These are phyloP conservation scores for Taxillus chinensis DNA, from an alignment of 164 flowering plant genomes.

Conservation along the genomic window DNA sequence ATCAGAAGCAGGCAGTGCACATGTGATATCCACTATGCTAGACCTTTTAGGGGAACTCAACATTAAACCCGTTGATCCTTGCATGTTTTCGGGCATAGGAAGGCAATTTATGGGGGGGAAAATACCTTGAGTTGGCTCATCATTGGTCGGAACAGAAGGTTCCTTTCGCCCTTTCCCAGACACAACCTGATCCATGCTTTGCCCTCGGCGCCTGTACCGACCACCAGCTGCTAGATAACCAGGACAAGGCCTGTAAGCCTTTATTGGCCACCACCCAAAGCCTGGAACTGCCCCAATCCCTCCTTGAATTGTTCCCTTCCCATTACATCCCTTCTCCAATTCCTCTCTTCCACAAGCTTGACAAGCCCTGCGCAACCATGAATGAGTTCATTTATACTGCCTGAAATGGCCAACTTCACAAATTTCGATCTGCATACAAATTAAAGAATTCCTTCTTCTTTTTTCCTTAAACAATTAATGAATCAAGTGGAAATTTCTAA, in stretches of 20 bases:
- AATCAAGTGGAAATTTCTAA: too few species aligned
- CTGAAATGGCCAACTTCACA: background rate
- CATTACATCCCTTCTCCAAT: slow-evolving; percentile 85
- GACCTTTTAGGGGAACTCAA: too few species aligned
- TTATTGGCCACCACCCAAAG: slow-evolving; percentile 99
- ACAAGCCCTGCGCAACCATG: slow-evolving; percentile 42
- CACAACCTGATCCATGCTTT: slow-evolving; percentile 95
- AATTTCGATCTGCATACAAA: background rate
- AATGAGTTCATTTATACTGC: background rate
- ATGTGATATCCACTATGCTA: too few species aligned
- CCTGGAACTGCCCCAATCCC: slow-evolving; percentile 94
- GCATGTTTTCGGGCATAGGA: too few species aligned
- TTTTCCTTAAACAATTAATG: too few species aligned
- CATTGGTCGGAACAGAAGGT: slow-evolving; percentile 11
- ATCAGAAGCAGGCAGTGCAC: too few species aligned
- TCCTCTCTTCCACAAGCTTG: slow-evolving; percentile 71
- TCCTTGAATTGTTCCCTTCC: slow-evolving; percentile 96
- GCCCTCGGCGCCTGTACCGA: slow-evolving; percentile 69
- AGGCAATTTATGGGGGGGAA: too few species aligned
- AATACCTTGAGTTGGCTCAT: slow-evolving; percentile 8
- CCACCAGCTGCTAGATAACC: slow-evolving; percentile 87
- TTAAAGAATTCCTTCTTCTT: too few species aligned
- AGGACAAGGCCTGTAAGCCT: slow-evolving; percentile 93
- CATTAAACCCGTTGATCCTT: too few species aligned
- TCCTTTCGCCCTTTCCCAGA: slow-evolving; percentile 36